Evolutionary conservation across 331 rosid genomes (phyloP), one percentile per base, ranked within the genome.

Genomic region (Quercus phellos): DNA sequence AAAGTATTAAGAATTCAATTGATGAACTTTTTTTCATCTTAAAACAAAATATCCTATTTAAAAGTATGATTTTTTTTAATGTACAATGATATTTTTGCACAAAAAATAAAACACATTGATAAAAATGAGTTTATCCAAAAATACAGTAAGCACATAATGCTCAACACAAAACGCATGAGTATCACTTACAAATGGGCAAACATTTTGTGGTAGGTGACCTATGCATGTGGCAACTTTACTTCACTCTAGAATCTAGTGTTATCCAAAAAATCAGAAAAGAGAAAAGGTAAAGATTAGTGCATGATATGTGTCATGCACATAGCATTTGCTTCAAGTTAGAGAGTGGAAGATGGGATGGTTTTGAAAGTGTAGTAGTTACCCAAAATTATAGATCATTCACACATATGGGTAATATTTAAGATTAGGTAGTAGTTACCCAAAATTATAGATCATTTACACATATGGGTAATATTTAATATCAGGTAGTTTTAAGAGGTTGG

Each of bases 161-260:
- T 46, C 53, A 2, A 46, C 64, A 34, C 12, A 77, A 22, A 9
- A n/a, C 55, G 71, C 26, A 67, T 50, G 26, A 67, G 58, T 9
- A 34, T 3, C 55, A 35, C 53, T 46, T 11, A 46, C 53, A 46
- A 46, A 43, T 43, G 18, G 24, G 60, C 51, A 9, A 8, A 17
- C 59, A 27, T 3, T 32, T 12, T 26, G 50, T 43, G 77, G 76
- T 70, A 22, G 72, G 77, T 70, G 81, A 59, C 82, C 77, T 50
- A 78, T 59, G 77, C 63, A 27, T 4, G 72, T 21, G 61, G 63
- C 66, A 71, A n/a, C 26, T 32, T 13, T 66, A 9, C 26, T 66
- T 66, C 71, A 34, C 26, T n/a, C 50, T 38, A 34, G 71, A 34
- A 66, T 18, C 27, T n/a, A 38, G 46, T 34, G 71, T 6, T 12